Evolutionary conservation across 2,329 filamentous ascomycete species (phyloP).

Genomic region (Beauveria sp.): DNA sequence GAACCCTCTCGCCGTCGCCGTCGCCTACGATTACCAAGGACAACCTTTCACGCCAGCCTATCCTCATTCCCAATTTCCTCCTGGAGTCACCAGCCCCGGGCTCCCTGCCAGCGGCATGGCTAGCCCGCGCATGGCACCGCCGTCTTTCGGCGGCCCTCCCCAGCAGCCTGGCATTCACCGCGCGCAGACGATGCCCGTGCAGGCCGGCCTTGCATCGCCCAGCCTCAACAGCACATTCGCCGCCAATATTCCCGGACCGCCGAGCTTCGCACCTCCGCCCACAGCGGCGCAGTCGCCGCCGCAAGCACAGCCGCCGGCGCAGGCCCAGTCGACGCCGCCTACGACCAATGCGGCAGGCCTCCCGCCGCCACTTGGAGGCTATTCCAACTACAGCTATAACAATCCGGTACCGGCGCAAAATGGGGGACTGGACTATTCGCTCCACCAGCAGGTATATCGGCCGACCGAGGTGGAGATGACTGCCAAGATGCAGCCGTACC

Average conservation of each 20-base stretch:
- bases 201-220: conserved; percentile 30
- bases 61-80: conserved; percentile 37
- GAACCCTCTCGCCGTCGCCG: conserved; percentile 50
- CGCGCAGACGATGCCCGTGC: conserved; percentile 41
- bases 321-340: conserved; percentile 21
- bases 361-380: conserved; percentile 46
- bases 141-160: conserved; percentile 31
- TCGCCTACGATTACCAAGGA: conserved; percentile 48
- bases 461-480: conserved; percentile 56
- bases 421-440: conserved; percentile 38
- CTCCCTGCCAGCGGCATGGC: conserved; percentile 25
- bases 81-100: conserved; percentile 35
- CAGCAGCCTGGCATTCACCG: conserved; percentile 40
- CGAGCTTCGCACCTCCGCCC: conserved; percentile 12
- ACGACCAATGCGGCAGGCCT: conserved; percentile 28
- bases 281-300: conserved; percentile 15
- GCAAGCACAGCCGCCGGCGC: conserved; percentile 16
- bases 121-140: conserved; percentile 33
- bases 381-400: conserved; percentile 44
- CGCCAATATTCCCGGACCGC: conserved; percentile 27
- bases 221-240: conserved; percentile 36
- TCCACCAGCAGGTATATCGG: conserved; percentile 64
- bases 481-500: conserved; percentile 26
- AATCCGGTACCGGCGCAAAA: conserved; percentile 20
- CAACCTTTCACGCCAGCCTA: conserved; percentile 46